Base-by-base conservation (phyloP, 2,329 filamentous ascomycete species). In the Diplodia seriata region DNA sequence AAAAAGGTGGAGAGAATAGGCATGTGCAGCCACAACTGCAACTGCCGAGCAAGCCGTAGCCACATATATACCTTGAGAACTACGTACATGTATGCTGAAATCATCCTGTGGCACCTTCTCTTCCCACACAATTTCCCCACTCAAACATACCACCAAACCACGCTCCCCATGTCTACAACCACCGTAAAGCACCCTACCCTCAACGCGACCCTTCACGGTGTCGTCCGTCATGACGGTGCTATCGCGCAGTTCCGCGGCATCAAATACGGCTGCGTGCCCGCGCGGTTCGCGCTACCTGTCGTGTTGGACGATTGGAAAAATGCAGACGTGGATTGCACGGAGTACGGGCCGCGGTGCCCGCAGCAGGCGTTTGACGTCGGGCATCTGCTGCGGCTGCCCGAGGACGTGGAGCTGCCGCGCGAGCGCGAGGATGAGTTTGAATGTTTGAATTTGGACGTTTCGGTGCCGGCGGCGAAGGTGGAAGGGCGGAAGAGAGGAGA, bases 381-480 rank as follows among this genome's bases (percentile, higher is more conserved):
- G 0, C 78, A 83, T 68, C 70, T 83, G n/a, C 70, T 83, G 26
- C 80, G 82, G 8, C 76, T 82, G 1, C 81, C 82, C 0, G 75
- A 77, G 7, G 73, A 68, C 8, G 53, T 69, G 31, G 66, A 70
- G 26, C 67, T 71, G 31, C 67, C 78, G 6, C 72, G 73, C 0
- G 78, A 81, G 43, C 70, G 69, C 0, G 78, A 82, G 68, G 79
- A 83, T 62, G 82, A 84, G 69, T 80, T 83, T 5, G 72, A 74
- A 23, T 84, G 82, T 56, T 70, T 81, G 53, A 84, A 83, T 63
- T 40, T 84, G 2, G 80, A 83, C 26, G 75, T 84, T 3, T 78
- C 73, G 4, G 70, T 72, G 20, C 81, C 75, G 0, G 69, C 70
- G 3, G 62, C 67, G 1, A 12, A 57, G 4, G 55, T 11, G 43